A percentile compares a stretch with the other conserved stretches of the same genome.
phyloP scores from a whole-genome alignment of 805 yeast species.

The Yarrowia phangngaensis region DNA sequence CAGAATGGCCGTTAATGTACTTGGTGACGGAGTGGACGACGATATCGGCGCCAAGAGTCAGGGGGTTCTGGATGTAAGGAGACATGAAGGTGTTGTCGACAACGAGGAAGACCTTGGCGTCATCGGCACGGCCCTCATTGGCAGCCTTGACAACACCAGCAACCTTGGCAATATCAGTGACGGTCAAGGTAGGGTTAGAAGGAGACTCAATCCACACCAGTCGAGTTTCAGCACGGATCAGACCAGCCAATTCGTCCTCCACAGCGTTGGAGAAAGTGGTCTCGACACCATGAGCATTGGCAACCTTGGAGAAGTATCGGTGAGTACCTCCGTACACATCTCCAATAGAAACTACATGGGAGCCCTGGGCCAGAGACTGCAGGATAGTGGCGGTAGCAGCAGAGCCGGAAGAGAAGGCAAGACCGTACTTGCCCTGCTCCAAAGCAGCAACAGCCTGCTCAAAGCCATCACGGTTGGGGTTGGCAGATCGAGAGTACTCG shows the following conservation, averaged over 20 bases:
- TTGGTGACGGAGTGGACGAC: conserved; percentile 88
- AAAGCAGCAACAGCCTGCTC: conserved; percentile 75
- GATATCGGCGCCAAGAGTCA: conserved; percentile 77
- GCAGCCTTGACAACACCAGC: conserved; percentile 50
- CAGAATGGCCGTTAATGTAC: conserved; percentile 89
- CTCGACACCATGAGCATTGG: conserved; percentile 69
- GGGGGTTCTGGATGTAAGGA: conserved; percentile 83
- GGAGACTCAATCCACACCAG: conserved; percentile 88
- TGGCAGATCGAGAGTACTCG: conserved; percentile 81
- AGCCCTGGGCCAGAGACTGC: conserved; percentile 66
- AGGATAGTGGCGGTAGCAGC: conserved; percentile 75
- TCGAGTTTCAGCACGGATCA: conserved; percentile 59
- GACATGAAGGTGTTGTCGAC: conserved; percentile 88
- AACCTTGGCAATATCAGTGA: conserved; percentile 69
- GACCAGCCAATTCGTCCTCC: conserved; percentile 52
- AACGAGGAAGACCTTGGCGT: conserved; percentile 49
- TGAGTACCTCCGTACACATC: conserved; percentile 93
- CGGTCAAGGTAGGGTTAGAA: conserved; percentile 77
- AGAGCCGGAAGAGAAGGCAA: conserved; percentile 82
- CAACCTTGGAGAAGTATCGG: conserved; percentile 84
- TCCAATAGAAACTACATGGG: conserved; percentile 74
- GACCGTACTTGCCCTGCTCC: conserved; percentile 62
- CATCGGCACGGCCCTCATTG: conserved; percentile 47
- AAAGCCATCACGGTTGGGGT: conserved; percentile 80
- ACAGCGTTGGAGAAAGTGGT: conserved; percentile 65